These are phyloP conservation scores for Acacia acuminata DNA, from an alignment of 306 rosid genomes.

Conservation along the genomic window DNA sequence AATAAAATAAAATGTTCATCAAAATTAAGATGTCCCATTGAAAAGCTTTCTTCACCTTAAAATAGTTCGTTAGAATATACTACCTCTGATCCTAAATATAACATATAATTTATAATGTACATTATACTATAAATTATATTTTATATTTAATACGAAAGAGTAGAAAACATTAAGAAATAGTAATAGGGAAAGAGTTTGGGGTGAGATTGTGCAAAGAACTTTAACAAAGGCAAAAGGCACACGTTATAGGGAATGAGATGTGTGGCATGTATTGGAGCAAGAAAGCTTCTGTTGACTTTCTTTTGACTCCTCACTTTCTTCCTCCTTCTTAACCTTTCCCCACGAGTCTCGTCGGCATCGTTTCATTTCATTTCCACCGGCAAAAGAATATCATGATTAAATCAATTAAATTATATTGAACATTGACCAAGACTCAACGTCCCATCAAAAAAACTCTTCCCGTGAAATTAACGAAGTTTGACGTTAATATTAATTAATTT, in stretches of 20 bases:
- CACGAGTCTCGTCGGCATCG: neutral
- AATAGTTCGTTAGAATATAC: no score
- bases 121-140: no score
- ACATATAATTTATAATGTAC: no score
- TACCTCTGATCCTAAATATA: no score
- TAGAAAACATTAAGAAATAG: no score
- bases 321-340: neutral
- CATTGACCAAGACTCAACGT: neutral
- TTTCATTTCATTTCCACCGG: neutral
- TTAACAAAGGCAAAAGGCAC: neutral
- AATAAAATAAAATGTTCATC: no score
- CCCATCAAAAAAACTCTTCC: neutral
- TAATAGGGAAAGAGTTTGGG: no score
- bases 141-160: no score
- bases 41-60: no score
- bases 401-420: neutral
- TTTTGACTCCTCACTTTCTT: conserved; percentile 10
- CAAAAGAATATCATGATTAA: neutral
- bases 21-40: neutral
- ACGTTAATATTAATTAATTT: no score
- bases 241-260: neutral
- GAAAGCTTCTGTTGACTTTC: conserved; percentile 15
- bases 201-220: no score
- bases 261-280: neutral
- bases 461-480: neutral